Conservation (phyloP, 495 filamentous ascomycete species). For the Neurospora sublineolata region DNA sequence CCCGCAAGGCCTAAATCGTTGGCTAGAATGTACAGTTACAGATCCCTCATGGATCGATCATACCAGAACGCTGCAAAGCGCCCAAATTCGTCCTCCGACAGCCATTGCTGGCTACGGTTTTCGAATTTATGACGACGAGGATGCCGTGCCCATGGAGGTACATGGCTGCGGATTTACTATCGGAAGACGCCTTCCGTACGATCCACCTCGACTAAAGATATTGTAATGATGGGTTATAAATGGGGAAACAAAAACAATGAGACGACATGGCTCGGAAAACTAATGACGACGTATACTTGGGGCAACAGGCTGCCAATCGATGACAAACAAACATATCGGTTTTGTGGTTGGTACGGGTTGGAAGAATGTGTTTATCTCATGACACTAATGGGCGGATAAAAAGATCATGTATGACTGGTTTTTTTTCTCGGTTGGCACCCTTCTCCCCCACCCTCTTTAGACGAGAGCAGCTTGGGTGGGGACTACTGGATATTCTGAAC, state of each 20-base stretch:
- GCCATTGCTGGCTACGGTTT: neutral
- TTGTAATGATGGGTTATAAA: conserved; percentile 21
- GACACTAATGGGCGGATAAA: neutral
- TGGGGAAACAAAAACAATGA: conserved; percentile 13
- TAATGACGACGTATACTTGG: conserved; percentile 16
- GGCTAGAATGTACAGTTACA: neutral
- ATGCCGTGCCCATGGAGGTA: neutral
- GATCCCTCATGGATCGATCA: neutral
- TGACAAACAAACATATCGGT: neutral
- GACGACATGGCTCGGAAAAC: conserved; percentile 7
- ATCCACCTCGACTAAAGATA: neutral
- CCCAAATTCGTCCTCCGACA: neutral
- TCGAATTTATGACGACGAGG: neutral
- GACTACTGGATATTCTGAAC: neutral
- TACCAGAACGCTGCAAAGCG: neutral
- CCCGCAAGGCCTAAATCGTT: conserved; percentile 45
- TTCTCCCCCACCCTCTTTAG: neutral
- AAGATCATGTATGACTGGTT: neutral
- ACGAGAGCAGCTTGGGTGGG: neutral
- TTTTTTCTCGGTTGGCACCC: neutral
- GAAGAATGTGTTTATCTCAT: neutral
- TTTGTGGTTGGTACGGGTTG: neutral
- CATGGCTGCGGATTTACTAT: neutral
- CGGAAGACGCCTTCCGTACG: neutral
- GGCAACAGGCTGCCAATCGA: neutral